A percentile compares a stretch with the other conserved stretches of the same genome.
Evolutionary conservation across 2,329 filamentous ascomycete species (phyloP).

Genomic region (Fonsecaea pedrosoi): DNA sequence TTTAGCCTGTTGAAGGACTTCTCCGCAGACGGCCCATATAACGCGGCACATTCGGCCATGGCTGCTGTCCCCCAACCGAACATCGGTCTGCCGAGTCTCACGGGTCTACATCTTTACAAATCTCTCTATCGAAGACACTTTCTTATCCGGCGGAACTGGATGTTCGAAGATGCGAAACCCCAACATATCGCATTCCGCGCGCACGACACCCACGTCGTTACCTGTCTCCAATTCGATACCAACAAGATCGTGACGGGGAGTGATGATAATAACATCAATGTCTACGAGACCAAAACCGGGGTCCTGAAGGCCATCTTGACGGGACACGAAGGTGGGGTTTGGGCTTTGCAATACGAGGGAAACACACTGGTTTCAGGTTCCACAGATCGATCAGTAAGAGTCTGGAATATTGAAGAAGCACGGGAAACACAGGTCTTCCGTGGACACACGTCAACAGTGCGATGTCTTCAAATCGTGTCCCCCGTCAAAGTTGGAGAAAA

Average conservation of each 20-base stretch:
- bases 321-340: slow-evolving; percentile 95
- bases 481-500: slow-evolving; percentile 77
- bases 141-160: slow-evolving; percentile 91
- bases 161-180: slow-evolving; percentile 79
- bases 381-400: slow-evolving; percentile 95
- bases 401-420: slow-evolving; percentile 96
- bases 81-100: slow-evolving; percentile 77
- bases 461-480: slow-evolving; percentile 92
- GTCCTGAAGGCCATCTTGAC: slow-evolving; percentile 81
- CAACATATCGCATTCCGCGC: slow-evolving; percentile 95
- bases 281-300: slow-evolving; percentile 96
- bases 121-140: slow-evolving; percentile 92
- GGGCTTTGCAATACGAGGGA: slow-evolving; percentile 95
- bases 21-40: slow-evolving; percentile 79
- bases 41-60: slow-evolving; percentile 83
- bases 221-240: slow-evolving; percentile 94
- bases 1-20: slow-evolving; percentile 56
- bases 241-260: slow-evolving; percentile 98
- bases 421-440: slow-evolving; percentile 95
- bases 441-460: slow-evolving; percentile 95
- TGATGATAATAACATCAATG: slow-evolving; percentile 96
- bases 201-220: slow-evolving; percentile 94
- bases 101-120: slow-evolving; percentile 91
- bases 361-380: slow-evolving; percentile 95
- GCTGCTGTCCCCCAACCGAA: slow-evolving; percentile 80